A percentile compares a stretch with the other conserved stretches of the same genome.
Evolutionary conservation across 371 early-diverging fungal genomes (phyloP).

Genomic region (Encephalitozoon romaleae): DNA sequence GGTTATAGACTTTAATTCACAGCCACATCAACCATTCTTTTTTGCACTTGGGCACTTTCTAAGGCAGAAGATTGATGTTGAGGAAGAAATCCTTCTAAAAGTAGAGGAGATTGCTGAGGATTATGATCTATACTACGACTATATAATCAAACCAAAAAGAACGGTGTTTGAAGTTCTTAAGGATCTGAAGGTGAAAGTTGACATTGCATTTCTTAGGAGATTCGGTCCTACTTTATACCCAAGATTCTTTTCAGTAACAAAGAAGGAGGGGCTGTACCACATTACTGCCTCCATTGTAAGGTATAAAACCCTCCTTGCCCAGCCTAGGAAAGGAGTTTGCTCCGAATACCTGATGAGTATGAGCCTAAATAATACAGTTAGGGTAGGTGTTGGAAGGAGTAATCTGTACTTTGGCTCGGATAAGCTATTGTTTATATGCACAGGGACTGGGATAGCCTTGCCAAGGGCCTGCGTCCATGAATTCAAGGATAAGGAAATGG

Average conservation of each 20-base stretch:
- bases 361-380: background rate
- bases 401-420: conserved; percentile 26
- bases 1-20: conserved; percentile 42
- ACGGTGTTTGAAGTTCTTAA: conserved; percentile 49
- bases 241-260: conserved; percentile 57
- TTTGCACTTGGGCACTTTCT: background rate
- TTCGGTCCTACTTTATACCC: conserved; percentile 35
- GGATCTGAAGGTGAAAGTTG: conserved; percentile 21
- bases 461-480: conserved; percentile 36
- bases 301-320: conserved; percentile 10
- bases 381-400: conserved; percentile 37
- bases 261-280: conserved; percentile 29
- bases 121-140: conserved; percentile 57
- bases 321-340: conserved; percentile 47
- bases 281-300: conserved; percentile 42
- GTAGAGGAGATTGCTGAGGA: conserved; percentile 43
- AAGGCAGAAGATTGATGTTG: background rate
- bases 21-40: conserved; percentile 45
- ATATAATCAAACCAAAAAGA: conserved; percentile 36
- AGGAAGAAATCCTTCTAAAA: conserved; percentile 15
- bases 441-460: conserved; percentile 58
- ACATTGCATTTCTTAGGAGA: conserved; percentile 9
- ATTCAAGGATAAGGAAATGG: conserved; percentile 34
- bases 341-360: conserved; percentile 52
- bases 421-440: conserved; percentile 54